Evolutionary conservation across 2,329 filamentous ascomycete genomes (phyloP).

Genomic region (Phymatotrichopsis omnivora): DNA sequence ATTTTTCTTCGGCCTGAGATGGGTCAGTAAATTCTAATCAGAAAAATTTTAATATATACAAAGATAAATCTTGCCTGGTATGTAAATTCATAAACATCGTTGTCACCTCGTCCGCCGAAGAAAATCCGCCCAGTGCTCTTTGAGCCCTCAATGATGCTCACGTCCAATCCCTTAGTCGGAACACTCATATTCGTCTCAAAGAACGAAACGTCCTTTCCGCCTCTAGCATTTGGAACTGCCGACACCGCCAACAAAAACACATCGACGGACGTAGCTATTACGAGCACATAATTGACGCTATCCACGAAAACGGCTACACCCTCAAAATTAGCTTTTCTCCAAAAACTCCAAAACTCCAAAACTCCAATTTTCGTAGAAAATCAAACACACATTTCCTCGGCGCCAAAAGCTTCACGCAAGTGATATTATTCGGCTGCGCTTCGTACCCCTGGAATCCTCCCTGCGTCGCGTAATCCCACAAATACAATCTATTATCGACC

Average conservation of each 20-base stretch:
- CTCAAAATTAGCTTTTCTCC: neutral
- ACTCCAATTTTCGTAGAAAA: neutral
- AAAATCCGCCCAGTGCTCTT: constrained; percentile 78
- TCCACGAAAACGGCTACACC: constrained; percentile 61
- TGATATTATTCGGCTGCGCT: constrained; percentile 55
- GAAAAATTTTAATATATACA: neutral
- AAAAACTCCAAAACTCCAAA: neutral
- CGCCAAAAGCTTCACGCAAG: constrained; percentile 75
- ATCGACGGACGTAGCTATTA: constrained; percentile 76
- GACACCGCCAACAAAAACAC: constrained; percentile 80
- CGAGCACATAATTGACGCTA: constrained; percentile 76
- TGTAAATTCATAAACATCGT: constrained; percentile 84
- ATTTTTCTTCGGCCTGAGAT: constrained; percentile 60
- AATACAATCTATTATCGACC: constrained; percentile 89
- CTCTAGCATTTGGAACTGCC: constrained; percentile 53
- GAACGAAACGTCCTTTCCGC: constrained; percentile 61
- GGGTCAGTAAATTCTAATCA: constrained; percentile 6
- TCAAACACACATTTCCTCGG: constrained; percentile 54
- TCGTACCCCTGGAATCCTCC: constrained; percentile 31
- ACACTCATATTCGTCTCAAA: constrained; percentile 85
- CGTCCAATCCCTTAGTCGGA: constrained; percentile 62
- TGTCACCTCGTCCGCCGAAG: constrained; percentile 69
- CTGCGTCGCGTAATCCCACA: constrained; percentile 96
- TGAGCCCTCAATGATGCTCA: constrained; percentile 70
- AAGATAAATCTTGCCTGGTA: constrained; percentile 59